Evolutionary conservation across 2,329 filamentous ascomycete genomes (phyloP).

Genomic region (Cladosporium colombiae): DNA sequence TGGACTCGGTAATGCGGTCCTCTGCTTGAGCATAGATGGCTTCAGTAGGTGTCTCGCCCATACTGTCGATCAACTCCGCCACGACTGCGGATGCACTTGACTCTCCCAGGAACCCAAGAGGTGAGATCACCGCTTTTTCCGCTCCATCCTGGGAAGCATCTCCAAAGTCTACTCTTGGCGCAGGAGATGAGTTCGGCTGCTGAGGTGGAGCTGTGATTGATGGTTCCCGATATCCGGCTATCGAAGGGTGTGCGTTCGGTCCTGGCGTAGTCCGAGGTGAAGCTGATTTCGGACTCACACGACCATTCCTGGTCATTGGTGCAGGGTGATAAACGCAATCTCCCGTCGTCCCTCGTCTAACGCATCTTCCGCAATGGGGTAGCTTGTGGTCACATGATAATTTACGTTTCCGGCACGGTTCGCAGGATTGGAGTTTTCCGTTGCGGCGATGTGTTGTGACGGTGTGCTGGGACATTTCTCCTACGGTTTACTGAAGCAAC

Average conservation of each 20-base stretch:
- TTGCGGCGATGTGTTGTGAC: slow-evolving; percentile 24
- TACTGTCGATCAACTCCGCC: slow-evolving; percentile 27
- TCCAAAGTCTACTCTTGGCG: slow-evolving; percentile 24
- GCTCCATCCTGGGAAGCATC: slow-evolving; percentile 18
- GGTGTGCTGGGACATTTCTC: background rate
- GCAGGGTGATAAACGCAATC: slow-evolving; percentile 31
- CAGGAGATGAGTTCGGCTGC: slow-evolving; percentile 14
- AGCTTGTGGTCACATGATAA: slow-evolving; percentile 30
- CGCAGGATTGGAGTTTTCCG: slow-evolving; percentile 29
- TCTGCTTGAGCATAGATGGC: background rate
- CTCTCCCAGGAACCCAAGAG: slow-evolving; percentile 26
- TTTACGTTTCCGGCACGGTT: slow-evolving; percentile 30
- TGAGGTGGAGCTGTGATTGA: background rate
- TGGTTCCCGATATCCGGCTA: background rate
- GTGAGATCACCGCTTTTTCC: slow-evolving; percentile 7
- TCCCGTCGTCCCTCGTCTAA: slow-evolving; percentile 23
- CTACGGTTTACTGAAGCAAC: background rate
- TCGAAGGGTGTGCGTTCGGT: background rate
- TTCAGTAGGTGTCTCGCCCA: slow-evolving; percentile 22
- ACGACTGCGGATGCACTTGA: slow-evolving; percentile 27
- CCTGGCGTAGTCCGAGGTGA: slow-evolving; percentile 1
- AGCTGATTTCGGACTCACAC: background rate
- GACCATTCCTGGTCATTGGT: slow-evolving; percentile 25
- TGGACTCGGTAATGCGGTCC: slow-evolving; percentile 4
- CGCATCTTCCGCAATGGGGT: slow-evolving; percentile 27